Evolutionary conservation across 768 basidiomycete genomes (phyloP).

Genomic region (Exsudoporus frostii): DNA sequence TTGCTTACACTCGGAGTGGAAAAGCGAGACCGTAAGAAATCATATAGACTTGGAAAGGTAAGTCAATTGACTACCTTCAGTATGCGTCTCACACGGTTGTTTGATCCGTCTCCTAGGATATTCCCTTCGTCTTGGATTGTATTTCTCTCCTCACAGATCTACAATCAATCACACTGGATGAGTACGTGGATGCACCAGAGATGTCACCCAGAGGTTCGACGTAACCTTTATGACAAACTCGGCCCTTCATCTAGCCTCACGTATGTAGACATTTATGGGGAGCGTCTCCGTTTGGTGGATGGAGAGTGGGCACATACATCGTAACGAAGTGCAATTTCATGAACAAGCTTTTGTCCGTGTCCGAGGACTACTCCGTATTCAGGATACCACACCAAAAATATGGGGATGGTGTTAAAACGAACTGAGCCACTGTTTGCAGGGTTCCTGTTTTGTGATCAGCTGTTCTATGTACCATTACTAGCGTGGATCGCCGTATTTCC

Average conservation of each 20-base stretch:
- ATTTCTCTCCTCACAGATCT: background rate
- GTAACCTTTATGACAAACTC: background rate
- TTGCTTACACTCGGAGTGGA: too few species aligned
- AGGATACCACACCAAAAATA: too few species aligned
- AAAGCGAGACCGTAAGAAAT: too few species aligned
- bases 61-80: background rate
- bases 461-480: too few species aligned
- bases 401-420: too few species aligned
- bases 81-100: background rate
- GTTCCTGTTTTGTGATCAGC: too few species aligned
- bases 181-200: too few species aligned
- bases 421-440: too few species aligned
- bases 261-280: background rate
- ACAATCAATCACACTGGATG: background rate
- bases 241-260: background rate
- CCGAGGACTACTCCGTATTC: background rate
- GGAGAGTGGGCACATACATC: constrained; percentile 5
- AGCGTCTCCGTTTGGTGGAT: background rate
- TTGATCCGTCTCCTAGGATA: constrained; percentile 1
- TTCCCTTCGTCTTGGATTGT: background rate
- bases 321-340: background rate
- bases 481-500: too few species aligned
- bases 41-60: background rate
- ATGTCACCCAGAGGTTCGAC: background rate
- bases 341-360: background rate